A percentile compares a stretch with the other conserved stretches of the same genome.
Evolutionary conservation across 371 early-diverging fungal genomes (phyloP).

Genomic region (Apophysomyces variabilis): DNA sequence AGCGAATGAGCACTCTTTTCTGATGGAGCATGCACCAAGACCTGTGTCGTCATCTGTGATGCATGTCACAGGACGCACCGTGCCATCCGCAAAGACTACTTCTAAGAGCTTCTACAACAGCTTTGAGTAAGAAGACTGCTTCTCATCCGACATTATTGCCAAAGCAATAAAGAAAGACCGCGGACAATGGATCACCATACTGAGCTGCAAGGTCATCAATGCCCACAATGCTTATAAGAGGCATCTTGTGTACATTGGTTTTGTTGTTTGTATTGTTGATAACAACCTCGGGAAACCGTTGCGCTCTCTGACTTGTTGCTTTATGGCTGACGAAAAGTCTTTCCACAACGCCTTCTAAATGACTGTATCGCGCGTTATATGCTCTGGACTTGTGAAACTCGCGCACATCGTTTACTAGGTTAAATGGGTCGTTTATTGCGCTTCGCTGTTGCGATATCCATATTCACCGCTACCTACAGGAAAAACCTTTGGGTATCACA

Average conservation of each 20-base stretch:
- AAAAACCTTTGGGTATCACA: background rate
- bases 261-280: slow-evolving; percentile 15
- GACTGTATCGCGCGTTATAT: no score
- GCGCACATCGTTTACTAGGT: no score
- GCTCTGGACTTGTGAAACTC: no score
- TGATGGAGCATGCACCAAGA: no score
- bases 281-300: slow-evolving; percentile 10
- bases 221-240: slow-evolving; percentile 10
- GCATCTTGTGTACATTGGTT: slow-evolving; percentile 7
- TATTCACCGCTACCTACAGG: slow-evolving; percentile 6
- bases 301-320: background rate
- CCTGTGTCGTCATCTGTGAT: background rate
- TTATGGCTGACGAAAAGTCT: slow-evolving; percentile 5
- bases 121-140: slow-evolving; percentile 4
- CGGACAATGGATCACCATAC: background rate
- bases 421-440: no score
- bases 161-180: slow-evolving; percentile 15
- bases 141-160: slow-evolving; percentile 11
- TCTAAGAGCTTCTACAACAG: background rate
- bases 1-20: no score
- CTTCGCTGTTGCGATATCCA: no score
- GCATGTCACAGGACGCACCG: no score
- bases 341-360: no score
- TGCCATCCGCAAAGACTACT: background rate
- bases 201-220: background rate